Evolutionary conservation across 2,329 filamentous ascomycete species (phyloP), one percentile per base, ranked within the genome.

Genomic region (Diaporthe aspalathi): DNA sequence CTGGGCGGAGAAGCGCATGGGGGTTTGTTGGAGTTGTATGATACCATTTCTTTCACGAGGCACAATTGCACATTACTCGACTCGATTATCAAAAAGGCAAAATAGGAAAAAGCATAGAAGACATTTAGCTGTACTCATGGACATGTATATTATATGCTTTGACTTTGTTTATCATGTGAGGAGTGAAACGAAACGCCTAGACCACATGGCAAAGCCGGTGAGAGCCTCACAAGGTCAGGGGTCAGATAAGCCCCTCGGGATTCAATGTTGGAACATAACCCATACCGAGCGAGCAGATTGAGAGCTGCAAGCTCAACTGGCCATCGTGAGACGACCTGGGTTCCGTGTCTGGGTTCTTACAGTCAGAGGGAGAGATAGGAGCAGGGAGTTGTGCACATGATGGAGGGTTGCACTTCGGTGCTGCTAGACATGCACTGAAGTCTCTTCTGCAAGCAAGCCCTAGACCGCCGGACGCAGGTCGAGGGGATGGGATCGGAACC

Each of bases 181-280:
- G 87, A 85, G 88, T 86, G 85, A 89, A 90, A 91, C 88, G 88
- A 90, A 87, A 85, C 82, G 84, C 86, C 86, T 81, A 80, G 82
- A 84, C 84, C 85, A 89, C 77, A 56, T 52, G 67, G 56, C 43
- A 56, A 67, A 70, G 76, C 76, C 68, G 62, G 65, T 45, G 38
- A 73, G 72, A 8, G 73, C 74, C 73, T 74, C 68, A 75, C 72
- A 76, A n/a, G 79, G 78, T 79, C 78, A 76, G 85, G 86, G 84
- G 83, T 90, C 89, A 91, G 89, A 91, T 88, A 88, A 85, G 87
- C 87, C 88, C 84, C 81, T 75, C 71, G 62, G 52, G 72, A 52
- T 75, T 88, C 82, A 66, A 79, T 91, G 77, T 91, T 84, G 89
- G 89, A 90, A 86, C 76, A 22, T 29, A 77, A 83, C 84, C 79